Evolutionary conservation across 2,329 filamentous ascomycete genomes (phyloP).

Genomic region (Aspergillus sp.): DNA sequence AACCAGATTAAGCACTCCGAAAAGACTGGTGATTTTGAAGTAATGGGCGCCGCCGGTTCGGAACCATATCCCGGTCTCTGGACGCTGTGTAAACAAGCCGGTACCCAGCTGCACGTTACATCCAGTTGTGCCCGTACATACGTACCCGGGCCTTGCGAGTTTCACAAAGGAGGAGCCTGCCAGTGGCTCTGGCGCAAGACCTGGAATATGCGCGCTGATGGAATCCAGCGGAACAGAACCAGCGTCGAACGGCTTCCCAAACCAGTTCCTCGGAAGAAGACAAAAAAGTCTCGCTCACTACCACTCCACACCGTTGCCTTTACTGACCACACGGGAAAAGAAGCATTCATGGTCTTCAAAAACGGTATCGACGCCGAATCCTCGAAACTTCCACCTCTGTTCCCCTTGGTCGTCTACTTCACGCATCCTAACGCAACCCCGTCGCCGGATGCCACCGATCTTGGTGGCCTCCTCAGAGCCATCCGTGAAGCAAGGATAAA

Average conservation of each 20-base stretch:
- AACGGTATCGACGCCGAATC: background rate
- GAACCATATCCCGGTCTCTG: background rate
- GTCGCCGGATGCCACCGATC: background rate
- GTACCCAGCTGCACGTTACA: background rate
- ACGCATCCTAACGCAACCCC: background rate
- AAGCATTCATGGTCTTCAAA: conserved; percentile 10
- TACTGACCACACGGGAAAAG: background rate
- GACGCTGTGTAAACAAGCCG: background rate
- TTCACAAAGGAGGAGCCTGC: background rate
- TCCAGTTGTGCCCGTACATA: background rate
- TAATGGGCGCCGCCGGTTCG: background rate
- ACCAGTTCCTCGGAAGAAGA: background rate
- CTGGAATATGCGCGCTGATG: background rate
- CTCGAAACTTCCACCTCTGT: conserved; percentile 6
- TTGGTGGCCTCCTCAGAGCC: background rate
- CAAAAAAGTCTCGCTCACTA: background rate
- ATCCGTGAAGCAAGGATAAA: background rate
- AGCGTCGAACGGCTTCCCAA: background rate
- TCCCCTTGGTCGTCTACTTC: conserved; percentile 10
- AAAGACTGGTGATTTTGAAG: background rate
- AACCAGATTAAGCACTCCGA: background rate
- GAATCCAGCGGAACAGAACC: background rate
- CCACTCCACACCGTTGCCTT: background rate
- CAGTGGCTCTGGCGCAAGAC: conserved; percentile 1
- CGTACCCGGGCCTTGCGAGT: background rate